Evolutionary conservation across 495 filamentous ascomycete species (phyloP).

Genomic region (Pseudoneurospora amorphoporcata): DNA sequence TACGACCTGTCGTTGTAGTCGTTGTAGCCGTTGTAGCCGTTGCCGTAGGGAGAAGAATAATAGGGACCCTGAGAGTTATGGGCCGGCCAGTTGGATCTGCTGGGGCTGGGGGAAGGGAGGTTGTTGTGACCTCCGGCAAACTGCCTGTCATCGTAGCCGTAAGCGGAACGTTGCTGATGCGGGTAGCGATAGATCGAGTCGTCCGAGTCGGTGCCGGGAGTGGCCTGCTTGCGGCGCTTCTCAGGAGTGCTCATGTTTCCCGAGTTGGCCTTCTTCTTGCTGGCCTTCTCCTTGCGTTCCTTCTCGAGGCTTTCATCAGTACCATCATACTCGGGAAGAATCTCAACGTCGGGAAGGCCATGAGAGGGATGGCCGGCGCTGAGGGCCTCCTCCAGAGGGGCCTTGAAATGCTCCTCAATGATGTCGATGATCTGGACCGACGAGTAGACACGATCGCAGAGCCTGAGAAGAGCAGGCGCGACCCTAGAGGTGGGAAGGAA

Average conservation of each 20-base stretch:
- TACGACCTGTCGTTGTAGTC: background rate
- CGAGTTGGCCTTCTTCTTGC: background rate
- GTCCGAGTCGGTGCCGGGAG: slow-evolving; percentile 1
- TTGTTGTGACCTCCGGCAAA: background rate
- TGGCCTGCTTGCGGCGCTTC: background rate
- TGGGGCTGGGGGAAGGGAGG: background rate
- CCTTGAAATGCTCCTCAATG: slow-evolving; percentile 8
- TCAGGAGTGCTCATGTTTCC: background rate
- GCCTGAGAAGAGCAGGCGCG: slow-evolving; percentile 38
- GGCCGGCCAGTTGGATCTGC: background rate
- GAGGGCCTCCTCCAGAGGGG: slow-evolving; percentile 22
- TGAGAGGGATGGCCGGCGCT: background rate
- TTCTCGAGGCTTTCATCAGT: slow-evolving; percentile 8
- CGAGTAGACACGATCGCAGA: slow-evolving; percentile 23
- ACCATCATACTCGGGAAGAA: slow-evolving; percentile 36
- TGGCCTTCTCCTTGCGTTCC: slow-evolving; percentile 24
- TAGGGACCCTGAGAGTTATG: background rate
- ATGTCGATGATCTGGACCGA: slow-evolving; percentile 29
- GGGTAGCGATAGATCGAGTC: background rate
- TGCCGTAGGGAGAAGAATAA: background rate
- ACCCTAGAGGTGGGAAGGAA: slow-evolving; percentile 13
- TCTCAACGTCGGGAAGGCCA: slow-evolving; percentile 56
- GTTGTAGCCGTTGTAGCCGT: background rate
- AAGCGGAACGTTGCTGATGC: slow-evolving; percentile 1
- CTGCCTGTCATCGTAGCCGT: background rate